Evolutionary conservation across 1,139 yeast species (phyloP), one percentile per base, ranked within the genome.

Genomic region (Geotrichum restrictum): DNA sequence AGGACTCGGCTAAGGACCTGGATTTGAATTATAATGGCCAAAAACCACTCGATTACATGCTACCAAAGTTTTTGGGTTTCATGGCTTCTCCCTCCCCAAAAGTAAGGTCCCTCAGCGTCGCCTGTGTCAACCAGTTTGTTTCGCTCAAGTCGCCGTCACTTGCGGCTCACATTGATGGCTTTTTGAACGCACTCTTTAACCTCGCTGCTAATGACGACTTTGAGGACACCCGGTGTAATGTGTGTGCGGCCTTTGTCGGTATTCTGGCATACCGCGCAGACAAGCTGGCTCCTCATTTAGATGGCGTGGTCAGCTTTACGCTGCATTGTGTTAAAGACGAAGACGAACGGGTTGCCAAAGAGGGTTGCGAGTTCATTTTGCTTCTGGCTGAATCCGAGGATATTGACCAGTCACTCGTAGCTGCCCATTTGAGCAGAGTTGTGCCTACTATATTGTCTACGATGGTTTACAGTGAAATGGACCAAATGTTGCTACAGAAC

Each of bases 281-380:
- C 62, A 85, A 85, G 66, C 73, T 93, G 46, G 70, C 78, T 48
- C 91, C 93, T 8, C 95, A 91, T 66, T 69, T 93, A 55, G 82
- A 79, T 53, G 98, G 98, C 3, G 89, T 93, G 16, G 79, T 93
- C 48, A 80, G 83, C 60, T 93, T 87, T 71, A 83, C 93, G 65
- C 70, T 88, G 54, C 97, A 91, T 67, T 79, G 91, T 57, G 82
- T 93, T 73, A 79, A 79, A 57, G 82, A 78, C 59, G 70, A 72
- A 8, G 81, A 82, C 58, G 94, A 86, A 58, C 83, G 77, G 53
- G 94, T 89, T 39, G 86, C 96, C 0, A 74, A 89, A 48, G 96
- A 89, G 66, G 98, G 96, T 1, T 88, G 96, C 69, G 98, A 93
- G 70, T 89, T 93, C 62, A 73, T 94, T 58, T 76, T 93, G 50